These are phyloP conservation scores for Verticillium longisporum DNA, from an alignment of 2,329 filamentous ascomycete genomes.

Conservation along the genomic window DNA sequence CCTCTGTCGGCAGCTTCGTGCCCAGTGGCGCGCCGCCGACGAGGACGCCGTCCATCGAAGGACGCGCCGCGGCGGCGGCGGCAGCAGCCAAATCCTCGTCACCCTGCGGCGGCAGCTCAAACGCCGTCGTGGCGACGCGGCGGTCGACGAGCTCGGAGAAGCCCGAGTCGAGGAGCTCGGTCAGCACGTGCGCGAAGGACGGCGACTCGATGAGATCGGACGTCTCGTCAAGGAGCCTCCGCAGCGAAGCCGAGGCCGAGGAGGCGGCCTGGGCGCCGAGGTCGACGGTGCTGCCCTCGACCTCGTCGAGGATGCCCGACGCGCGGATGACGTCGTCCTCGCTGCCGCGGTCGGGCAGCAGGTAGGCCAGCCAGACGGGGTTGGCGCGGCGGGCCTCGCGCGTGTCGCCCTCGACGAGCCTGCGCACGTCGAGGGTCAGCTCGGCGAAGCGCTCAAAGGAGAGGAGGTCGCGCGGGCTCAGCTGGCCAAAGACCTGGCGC, in stretches of 20 bases:
- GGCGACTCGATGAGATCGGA: conserved; percentile 94
- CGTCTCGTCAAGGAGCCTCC: conserved; percentile 88
- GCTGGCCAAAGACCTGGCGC: conserved; percentile 77
- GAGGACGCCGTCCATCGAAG: conserved; percentile 79
- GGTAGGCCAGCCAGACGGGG: conserved; percentile 70
- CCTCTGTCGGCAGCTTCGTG: conserved; percentile 56
- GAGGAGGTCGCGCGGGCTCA: conserved; percentile 85
- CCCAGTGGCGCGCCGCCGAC: conserved; percentile 79
- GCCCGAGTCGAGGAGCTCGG: conserved; percentile 76
- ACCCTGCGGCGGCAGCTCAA: conserved; percentile 46
- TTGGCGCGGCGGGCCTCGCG: conserved; percentile 28
- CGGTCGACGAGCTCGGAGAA: conserved; percentile 80
- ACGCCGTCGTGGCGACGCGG: conserved; percentile 73
- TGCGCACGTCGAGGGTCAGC: conserved; percentile 75
- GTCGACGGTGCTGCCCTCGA: conserved; percentile 27
- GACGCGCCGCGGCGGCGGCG: conserved; percentile 5
- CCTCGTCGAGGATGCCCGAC: conserved; percentile 65
- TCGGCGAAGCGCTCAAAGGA: conserved; percentile 74
- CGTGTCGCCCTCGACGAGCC: conserved; percentile 66
- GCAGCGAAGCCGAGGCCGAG: conserved; percentile 46
- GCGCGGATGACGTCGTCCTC: conserved; percentile 81
- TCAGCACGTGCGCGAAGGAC: conserved; percentile 79
- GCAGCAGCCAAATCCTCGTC: conserved; percentile 2
- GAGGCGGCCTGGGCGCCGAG: conserved; percentile 22
- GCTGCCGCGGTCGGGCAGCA: conserved; percentile 72